Conservation (phyloP, 768 basidiomycete species). For the Suillus cothurnatus region DNA sequence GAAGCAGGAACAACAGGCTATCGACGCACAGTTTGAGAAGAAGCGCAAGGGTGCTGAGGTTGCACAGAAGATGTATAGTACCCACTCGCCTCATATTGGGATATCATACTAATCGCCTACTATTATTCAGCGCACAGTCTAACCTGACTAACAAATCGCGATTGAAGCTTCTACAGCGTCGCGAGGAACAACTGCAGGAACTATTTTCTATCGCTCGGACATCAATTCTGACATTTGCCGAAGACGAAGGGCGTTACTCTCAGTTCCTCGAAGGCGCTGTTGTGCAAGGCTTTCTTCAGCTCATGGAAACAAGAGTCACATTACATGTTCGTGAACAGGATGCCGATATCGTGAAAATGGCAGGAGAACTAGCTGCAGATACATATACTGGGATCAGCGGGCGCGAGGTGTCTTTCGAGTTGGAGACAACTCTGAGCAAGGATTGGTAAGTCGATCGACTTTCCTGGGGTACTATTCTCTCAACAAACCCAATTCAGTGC, state of each 20-base stretch:
- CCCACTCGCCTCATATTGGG: background rate
- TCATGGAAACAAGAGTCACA: conserved; percentile 75
- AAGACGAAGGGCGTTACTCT: conserved; percentile 69
- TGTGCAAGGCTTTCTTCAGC: conserved; percentile 80
- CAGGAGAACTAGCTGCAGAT: conserved; percentile 62
- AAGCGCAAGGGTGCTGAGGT: conserved; percentile 93
- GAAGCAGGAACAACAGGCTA: conserved; percentile 92
- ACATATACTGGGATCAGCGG: conserved; percentile 83
- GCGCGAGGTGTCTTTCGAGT: conserved; percentile 54
- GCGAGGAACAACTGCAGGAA: conserved; percentile 91
- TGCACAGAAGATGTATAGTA: conserved; percentile 89
- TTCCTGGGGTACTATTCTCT: background rate
- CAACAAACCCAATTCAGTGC: conserved; percentile 47
- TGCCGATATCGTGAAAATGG: conserved; percentile 56
- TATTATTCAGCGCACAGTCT: conserved; percentile 74
- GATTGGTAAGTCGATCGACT: conserved; percentile 56
- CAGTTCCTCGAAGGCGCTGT: conserved; percentile 85
- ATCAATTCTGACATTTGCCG: conserved; percentile 60
- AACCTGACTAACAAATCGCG: conserved; percentile 97
- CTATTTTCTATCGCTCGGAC: conserved; percentile 77
- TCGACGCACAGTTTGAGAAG: conserved; percentile 95
- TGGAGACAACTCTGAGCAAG: conserved; percentile 64
- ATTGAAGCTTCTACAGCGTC: conserved; percentile 82
- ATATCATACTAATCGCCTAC: background rate
- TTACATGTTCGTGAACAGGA: conserved; percentile 74